Base-by-base conservation (phyloP, 2,329 filamentous ascomycete species). In the Cladophialophora chaetospira region DNA sequence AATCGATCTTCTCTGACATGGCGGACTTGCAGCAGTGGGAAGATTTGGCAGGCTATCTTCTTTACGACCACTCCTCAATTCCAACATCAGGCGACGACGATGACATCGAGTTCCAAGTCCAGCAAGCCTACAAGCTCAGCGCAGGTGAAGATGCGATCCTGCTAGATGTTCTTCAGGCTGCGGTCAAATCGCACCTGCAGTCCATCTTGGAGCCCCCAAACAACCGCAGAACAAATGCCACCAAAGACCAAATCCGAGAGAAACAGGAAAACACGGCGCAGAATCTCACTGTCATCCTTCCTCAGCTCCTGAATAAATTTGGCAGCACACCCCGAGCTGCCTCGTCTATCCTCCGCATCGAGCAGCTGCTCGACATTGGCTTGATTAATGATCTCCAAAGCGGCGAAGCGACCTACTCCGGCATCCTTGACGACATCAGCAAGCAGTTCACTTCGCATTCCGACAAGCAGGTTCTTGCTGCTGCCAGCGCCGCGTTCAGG, bases 361-460 rank as follows among this genome's bases (percentile, higher is more conserved):
- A 95, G 69, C 90, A 93, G 68, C 84, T 89, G 35, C 84, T 99
- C 19, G 89, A 96, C 64, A 81, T 97, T 1, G 88, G 93, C 36
- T 83, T 92, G 19, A 95, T 97, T 69, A 88, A 92, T 69, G 89
- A 96, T 67, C 78, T 97, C 33, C 87, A 92, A 49, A 91, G 96
- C 70, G 91, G 95, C 63, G 85, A 90, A 0, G 86, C 88, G 1
- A 87, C 86, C 1, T 96, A 95, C 68, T 84, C 87, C 5, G 85
- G 87, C 19, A 77, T 97, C 26, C 78, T 99, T 1, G 91, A 96
- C 65, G 92, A 97, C 67, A 91, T 97, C 65, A 91, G 89, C 71
- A 91, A 90, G 56, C 94, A 99, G 67, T 97, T 99, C 74, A 86
- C 88, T 66, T 86, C 91, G n/a, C 94, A 99, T 69, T 89, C 89